phyloP scores from a whole-genome alignment of 1,139 yeast genomes.

The Yamadazyma dendronema region DNA sequence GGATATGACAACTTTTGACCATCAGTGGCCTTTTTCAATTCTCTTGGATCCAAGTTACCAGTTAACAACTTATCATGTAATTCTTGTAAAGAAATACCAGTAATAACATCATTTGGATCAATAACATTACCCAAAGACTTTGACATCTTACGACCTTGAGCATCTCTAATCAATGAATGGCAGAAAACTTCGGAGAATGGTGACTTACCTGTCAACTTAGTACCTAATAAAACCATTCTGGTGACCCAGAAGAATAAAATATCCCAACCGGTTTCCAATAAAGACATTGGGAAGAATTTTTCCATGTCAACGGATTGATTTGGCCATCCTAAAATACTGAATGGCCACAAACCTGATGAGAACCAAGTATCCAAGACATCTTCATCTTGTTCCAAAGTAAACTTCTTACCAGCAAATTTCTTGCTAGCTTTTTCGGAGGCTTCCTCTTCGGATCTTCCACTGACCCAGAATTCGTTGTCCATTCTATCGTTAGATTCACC shows the following conservation, averaged over 20 bases:
- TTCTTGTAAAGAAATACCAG: slow-evolving; percentile 77
- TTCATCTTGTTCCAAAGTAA: slow-evolving; percentile 89
- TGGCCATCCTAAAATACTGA: slow-evolving; percentile 97
- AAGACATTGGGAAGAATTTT: slow-evolving; percentile 81
- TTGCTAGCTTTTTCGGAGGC: slow-evolving; percentile 78
- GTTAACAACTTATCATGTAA: slow-evolving; percentile 72
- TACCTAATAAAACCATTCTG: slow-evolving; percentile 90
- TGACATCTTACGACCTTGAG: slow-evolving; percentile 99
- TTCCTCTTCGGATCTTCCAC: slow-evolving; percentile 80
- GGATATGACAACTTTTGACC: slow-evolving; percentile 94
- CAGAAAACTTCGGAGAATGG: slow-evolving; percentile 98
- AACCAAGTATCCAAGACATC: slow-evolving; percentile 99
- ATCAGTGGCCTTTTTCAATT: slow-evolving; percentile 78
- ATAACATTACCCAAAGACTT: slow-evolving; percentile 95
- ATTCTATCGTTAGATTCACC: slow-evolving; percentile 60
- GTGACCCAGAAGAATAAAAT: slow-evolving; percentile 98
- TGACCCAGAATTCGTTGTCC: slow-evolving; percentile 83
- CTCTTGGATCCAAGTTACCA: slow-evolving; percentile 91
- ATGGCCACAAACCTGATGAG: slow-evolving; percentile 97
- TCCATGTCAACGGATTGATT: slow-evolving; percentile 69
- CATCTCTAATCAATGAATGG: slow-evolving; percentile 97
- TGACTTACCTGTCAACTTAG: slow-evolving; percentile 84
- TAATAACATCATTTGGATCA: slow-evolving; percentile 92
- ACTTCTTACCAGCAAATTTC: slow-evolving; percentile 67
- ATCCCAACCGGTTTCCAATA: slow-evolving; percentile 99